These are phyloP conservation scores for Gloeophyllum trabeum DNA, from an alignment of 768 basidiomycete genomes.

Conservation along the genomic window DNA sequence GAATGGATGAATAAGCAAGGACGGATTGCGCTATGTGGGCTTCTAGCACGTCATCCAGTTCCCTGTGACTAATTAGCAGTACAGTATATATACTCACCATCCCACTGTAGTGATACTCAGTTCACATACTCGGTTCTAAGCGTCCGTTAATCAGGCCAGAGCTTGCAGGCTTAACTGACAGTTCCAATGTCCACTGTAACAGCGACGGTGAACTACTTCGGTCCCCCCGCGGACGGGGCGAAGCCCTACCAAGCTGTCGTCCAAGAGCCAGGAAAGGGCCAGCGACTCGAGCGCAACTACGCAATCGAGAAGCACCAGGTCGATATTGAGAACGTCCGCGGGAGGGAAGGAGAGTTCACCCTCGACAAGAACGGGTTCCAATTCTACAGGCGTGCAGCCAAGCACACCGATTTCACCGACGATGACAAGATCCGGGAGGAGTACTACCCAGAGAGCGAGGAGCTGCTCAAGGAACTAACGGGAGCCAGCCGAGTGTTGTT, in stretches of 20 bases:
- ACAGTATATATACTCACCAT: too few relatives aligned
- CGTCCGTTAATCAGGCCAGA: too few relatives aligned
- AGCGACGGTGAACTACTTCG: too few relatives aligned
- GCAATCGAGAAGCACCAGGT: constrained; percentile 17
- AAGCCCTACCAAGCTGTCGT: constrained; percentile 14
- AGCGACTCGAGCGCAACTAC: constrained; percentile 27
- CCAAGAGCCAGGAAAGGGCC: constrained; percentile 13
- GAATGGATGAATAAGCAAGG: too few relatives aligned
- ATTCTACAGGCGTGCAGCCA: constrained; percentile 25
- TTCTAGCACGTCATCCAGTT: too few relatives aligned
- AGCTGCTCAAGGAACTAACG: constrained; percentile 45
- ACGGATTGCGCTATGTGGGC: too few relatives aligned
- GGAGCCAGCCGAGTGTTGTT: constrained; percentile 48
- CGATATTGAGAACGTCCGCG: constrained; percentile 41
- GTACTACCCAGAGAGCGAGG: constrained; percentile 52
- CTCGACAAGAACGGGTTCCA: constrained; percentile 45
- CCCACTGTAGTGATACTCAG: too few relatives aligned
- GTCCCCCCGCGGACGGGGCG: constrained; percentile 15
- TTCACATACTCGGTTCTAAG: too few relatives aligned
- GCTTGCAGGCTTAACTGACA: too few relatives aligned
- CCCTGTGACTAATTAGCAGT: too few relatives aligned
- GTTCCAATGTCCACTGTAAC: too few relatives aligned
- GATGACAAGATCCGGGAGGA: constrained; percentile 39
- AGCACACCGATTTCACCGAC: constrained; percentile 34
- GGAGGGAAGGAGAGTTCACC: constrained; percentile 29